Base-by-base conservation (phyloP, 1,284 basidiomycete genomes). In the Takashimella tepidaria region DNA sequence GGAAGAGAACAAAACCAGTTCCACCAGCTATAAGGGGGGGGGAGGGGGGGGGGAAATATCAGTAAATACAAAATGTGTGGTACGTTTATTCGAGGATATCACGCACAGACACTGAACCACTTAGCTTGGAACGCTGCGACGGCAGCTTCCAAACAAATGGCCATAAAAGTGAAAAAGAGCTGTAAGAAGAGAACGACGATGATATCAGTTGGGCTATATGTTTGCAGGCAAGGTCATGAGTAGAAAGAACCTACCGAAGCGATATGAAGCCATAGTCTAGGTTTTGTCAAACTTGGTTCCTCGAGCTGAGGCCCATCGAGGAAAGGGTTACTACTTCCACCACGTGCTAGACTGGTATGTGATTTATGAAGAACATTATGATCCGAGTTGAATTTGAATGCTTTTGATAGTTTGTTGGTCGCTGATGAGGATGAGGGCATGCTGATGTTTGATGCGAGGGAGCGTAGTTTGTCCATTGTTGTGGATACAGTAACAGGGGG, bases 111-210 rank as follows among this genome's bases (percentile, higher is more conserved):
- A 3, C 87, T 87, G 41, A 92, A 81, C 83, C 83, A 91, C 63
- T 87, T 86, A 4, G 86, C 84, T 63, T 95, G 91, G 72, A 93
- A 95, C 20, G 80, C 79, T 0, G 90, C 90, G 2, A 90, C 86
- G 60, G 86, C 86, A 3, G 86, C 90, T 66, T 89, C 90, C 68
- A 88, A 91, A 51, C 85, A 87, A 83, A 92, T 86, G 10, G 88
- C 84, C 45, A 93, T 80, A 69, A 93, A 92, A 69, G 87, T 86
- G 82, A 92, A 89, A 79, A 93, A 91, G 51, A 83, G 80, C 78
- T 92, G 85, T 1, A 80, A 83, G 21, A 80, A 16, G 8, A 24
- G 26, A 19, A 21, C 22, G 41, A 20, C 22, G 23, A 13, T 4
- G 5, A n/a, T n/a, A n/a, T n/a, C n/a, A n/a, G n/a, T n/a, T n/a